A percentile compares a stretch with the other conserved stretches of the same genome.
Evolutionary conservation across 148 eudicot genomes (phyloP).

Genomic region (Rhododendron henanense): DNA sequence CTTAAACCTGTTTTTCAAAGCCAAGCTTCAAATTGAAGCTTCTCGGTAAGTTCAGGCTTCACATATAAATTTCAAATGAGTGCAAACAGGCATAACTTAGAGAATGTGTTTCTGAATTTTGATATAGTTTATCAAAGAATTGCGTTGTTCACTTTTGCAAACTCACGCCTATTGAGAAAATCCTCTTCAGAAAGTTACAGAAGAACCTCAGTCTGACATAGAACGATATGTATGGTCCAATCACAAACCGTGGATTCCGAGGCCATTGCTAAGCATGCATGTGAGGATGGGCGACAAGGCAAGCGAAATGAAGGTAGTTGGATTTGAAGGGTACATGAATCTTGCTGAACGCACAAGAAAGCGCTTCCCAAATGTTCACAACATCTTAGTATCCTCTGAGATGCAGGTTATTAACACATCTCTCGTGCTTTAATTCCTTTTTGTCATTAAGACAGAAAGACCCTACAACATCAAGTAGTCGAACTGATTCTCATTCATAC

Average conservation of each 20-base stretch:
- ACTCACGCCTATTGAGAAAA: neutral
- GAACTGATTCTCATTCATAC: neutral
- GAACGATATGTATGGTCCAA: slow-evolving; percentile 85
- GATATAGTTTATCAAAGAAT: neutral
- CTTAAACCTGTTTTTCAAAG: neutral
- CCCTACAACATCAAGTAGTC: neutral
- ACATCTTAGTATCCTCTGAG: slow-evolving; percentile 90
- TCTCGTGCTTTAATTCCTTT: neutral
- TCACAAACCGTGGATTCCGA: slow-evolving; percentile 82
- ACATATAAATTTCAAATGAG: neutral
- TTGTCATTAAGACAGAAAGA: neutral
- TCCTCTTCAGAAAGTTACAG: slow-evolving; percentile 30
- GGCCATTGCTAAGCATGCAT: slow-evolving; percentile 87
- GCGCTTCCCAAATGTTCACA: slow-evolving; percentile 61
- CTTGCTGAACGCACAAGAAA: slow-evolving; percentile 58
- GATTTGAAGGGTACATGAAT: slow-evolving; percentile 76
- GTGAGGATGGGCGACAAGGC: slow-evolving; percentile 99
- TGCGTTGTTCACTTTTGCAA: neutral
- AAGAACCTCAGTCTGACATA: slow-evolving; percentile 32
- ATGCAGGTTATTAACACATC: slow-evolving; percentile 52
- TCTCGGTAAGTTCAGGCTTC: neutral
- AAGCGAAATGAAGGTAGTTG: slow-evolving; percentile 83
- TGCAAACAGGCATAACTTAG: neutral
- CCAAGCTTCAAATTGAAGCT: neutral
- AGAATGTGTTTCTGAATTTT: neutral